phyloP scores from a whole-genome alignment of 495 filamentous ascomycete species.

The Penicillium lagena region DNA sequence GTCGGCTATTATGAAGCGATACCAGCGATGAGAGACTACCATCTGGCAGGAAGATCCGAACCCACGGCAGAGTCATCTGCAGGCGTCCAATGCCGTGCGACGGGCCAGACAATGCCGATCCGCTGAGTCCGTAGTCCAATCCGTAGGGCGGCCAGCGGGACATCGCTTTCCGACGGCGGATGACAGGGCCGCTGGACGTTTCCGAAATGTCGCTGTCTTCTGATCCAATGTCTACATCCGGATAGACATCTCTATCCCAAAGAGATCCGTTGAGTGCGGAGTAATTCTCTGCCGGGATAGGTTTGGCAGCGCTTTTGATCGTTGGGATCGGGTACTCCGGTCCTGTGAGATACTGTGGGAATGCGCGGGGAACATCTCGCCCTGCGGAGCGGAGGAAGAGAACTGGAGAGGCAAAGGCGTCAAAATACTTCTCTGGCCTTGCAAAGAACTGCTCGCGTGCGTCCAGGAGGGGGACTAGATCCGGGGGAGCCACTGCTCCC shows the following conservation, averaged over 20 bases:
- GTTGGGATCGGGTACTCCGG: conserved; percentile 31
- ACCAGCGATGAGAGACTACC: neutral
- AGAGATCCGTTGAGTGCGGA: neutral
- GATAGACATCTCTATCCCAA: conserved; percentile 5
- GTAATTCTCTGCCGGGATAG: neutral
- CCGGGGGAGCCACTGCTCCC: conserved; percentile 14
- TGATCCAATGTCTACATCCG: neutral
- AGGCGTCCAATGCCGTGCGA: conserved; percentile 13
- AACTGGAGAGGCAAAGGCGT: conserved; percentile 54
- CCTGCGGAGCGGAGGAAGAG: conserved; percentile 50
- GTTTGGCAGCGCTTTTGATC: conserved; percentile 3
- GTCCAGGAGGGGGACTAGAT: conserved; percentile 29
- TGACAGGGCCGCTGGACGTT: neutral
- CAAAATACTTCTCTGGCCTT: conserved; percentile 44
- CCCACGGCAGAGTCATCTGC: conserved; percentile 27
- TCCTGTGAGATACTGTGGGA: conserved; percentile 28
- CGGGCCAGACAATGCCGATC: conserved; percentile 10
- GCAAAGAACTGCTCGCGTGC: conserved; percentile 38
- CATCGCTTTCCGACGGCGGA: conserved; percentile 28
- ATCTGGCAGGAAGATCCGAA: conserved; percentile 16
- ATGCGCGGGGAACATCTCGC: conserved; percentile 26
- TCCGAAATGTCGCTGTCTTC: neutral
- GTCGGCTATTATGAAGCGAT: neutral
- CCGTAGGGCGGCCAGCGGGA: conserved; percentile 38
- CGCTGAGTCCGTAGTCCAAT: conserved; percentile 25